Evolutionary conservation across 805 yeast genomes (phyloP), one percentile per base, ranked within the genome.

Genomic region (Candida ficus): DNA sequence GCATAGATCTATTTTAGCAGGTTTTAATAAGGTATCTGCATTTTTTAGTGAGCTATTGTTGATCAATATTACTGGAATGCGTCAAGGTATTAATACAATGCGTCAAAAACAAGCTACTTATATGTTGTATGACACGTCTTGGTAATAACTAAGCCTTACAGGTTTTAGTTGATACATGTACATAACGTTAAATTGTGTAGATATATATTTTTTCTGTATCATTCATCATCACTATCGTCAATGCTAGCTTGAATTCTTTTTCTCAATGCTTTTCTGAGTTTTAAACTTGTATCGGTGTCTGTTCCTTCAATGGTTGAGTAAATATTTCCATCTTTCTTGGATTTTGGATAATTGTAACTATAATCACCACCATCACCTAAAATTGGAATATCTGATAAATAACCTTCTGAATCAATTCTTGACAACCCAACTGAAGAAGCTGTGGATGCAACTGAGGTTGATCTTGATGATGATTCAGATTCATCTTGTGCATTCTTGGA

Each of bases 321-420:
- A 4, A 39, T 19, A 9, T 30, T 29, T 18, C 35, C 40, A 19
- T 18, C 35, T 41, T 41, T 19, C 35, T 29, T 29, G 33, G 16
- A 13, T 6, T 18, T 22, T 18, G 23, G 4, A n/a, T 30, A 6
- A 17, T 33, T 11, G 13, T 13, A 13, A 2, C 36, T 38, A 17
- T 35, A 42, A 22, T 29, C 6, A 21, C 44, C 58, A 29, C 49
- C 46, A 29, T 52, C 56, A 14, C 60, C 60, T 21, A 81, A 72
- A 58, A 81, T 70, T 3, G 89, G 87, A 31, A 81, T 71, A 55
- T 81, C 78, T 2, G 85, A 71, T 39, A 76, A 66, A 9, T 83
- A 78, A 35, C 74, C 76, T 47, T 71, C 76, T 4, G 85, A 78
- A 54, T 75, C 75, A 49, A 80, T 72, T 43, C 81, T 65, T 8